These are phyloP conservation scores for Karstenula rhodostoma DNA, from an alignment of 2,329 filamentous ascomycete species.

Conservation along the genomic window DNA sequence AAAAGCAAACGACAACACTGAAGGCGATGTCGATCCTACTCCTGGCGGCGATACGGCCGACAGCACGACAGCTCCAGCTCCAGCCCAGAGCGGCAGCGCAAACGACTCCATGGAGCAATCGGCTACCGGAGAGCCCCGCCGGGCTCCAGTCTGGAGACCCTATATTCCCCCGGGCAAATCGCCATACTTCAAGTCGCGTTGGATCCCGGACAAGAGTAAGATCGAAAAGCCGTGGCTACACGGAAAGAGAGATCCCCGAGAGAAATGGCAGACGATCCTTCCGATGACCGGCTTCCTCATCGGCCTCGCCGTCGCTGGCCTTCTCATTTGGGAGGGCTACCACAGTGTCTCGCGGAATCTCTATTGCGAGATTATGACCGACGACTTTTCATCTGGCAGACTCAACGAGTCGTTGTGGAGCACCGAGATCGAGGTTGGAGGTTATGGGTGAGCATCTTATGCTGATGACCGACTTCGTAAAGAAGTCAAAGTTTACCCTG, in stretches of 20 bases:
- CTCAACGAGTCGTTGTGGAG: slow-evolving; percentile 72
- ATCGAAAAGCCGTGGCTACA: slow-evolving; percentile 79
- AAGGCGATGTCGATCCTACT: background rate
- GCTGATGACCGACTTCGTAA: too few species aligned
- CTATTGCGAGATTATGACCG: slow-evolving; percentile 73
- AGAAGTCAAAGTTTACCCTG: background rate
- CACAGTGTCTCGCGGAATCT: slow-evolving; percentile 75
- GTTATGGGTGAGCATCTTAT: slow-evolving; percentile 73
- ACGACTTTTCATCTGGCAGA: slow-evolving; percentile 66
- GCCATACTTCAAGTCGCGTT: slow-evolving; percentile 70
- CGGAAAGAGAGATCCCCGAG: slow-evolving; percentile 72
- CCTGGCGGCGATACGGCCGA: background rate
- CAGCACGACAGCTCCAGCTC: background rate
- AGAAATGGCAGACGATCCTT: slow-evolving; percentile 88
- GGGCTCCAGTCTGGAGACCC: background rate
- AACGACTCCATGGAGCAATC: background rate
- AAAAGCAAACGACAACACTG: background rate
- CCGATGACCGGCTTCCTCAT: slow-evolving; percentile 75
- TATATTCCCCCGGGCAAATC: background rate
- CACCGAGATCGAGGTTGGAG: slow-evolving; percentile 77
- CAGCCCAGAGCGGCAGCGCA: background rate
- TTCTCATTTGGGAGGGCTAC: slow-evolving; percentile 79
- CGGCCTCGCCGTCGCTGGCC: slow-evolving; percentile 72
- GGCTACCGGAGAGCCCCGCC: background rate
- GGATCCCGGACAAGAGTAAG: slow-evolving; percentile 72